These are phyloP conservation scores for Xylaria acuta DNA, from an alignment of 495 filamentous ascomycete genomes.

Conservation along the genomic window DNA sequence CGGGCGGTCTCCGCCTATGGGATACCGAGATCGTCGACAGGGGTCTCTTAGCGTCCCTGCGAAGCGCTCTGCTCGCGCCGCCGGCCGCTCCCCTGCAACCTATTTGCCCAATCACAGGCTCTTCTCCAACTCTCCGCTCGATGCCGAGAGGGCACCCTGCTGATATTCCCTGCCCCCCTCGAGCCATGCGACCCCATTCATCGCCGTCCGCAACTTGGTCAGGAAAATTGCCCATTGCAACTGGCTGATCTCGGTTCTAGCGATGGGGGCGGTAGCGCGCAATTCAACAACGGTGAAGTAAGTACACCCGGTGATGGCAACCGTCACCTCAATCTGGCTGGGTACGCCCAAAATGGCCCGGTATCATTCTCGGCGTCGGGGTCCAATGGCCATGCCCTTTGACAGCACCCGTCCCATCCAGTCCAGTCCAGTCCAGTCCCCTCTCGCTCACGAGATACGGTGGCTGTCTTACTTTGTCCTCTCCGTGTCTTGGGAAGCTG, in stretches of 20 bases:
- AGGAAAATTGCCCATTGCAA: slow-evolving; percentile 5
- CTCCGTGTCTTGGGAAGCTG: slow-evolving; percentile 9
- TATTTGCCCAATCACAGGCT: slow-evolving; percentile 34
- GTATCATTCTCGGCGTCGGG: slow-evolving; percentile 10
- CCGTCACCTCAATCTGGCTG: slow-evolving; percentile 1
- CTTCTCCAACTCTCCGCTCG: slow-evolving; percentile 35
- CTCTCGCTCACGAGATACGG: not conserved
- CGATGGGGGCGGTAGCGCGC: slow-evolving; percentile 17
- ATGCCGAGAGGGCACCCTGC: slow-evolving; percentile 28
- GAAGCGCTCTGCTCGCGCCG: slow-evolving; percentile 37
- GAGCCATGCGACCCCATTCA: not conserved
- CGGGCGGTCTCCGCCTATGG: slow-evolving; percentile 35
- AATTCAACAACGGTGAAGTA: slow-evolving; percentile 5
- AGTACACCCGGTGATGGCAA: not conserved
- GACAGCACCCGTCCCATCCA: not conserved
- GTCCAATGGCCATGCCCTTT: slow-evolving; percentile 1
- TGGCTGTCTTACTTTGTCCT: slow-evolving; percentile 2
- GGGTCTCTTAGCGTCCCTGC: slow-evolving; percentile 27
- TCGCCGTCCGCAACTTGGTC: slow-evolving; percentile 34
- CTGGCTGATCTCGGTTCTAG: not conserved
- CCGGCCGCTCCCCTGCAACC: slow-evolving; percentile 28
- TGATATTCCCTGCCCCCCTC: not conserved
- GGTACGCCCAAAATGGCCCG: not conserved
- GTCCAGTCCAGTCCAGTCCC: too few species aligned
- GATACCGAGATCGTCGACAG: slow-evolving; percentile 36